Evolutionary conservation across 1,284 basidiomycete species (phyloP), one percentile per base, ranked within the genome.

Genomic region (Cryptococcus jaspeensis): DNA sequence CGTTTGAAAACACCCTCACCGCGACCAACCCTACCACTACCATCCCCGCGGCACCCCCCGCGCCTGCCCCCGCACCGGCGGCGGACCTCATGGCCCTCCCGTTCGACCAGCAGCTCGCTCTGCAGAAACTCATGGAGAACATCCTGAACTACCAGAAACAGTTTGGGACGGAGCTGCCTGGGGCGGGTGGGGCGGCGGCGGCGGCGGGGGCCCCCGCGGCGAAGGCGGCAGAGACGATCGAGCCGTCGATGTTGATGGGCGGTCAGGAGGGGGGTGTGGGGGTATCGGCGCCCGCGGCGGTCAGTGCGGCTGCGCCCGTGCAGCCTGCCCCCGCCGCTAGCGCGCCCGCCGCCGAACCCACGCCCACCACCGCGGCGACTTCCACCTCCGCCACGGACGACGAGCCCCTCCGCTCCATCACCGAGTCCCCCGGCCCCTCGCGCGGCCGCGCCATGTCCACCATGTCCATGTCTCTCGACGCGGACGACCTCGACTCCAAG

Each of bases 121-220:
- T 76, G 13, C 69, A 72, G 53, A 68, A 75, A 49, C 58, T 75
- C 11, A 62, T 74, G 49, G 50, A 56, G 39, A 72, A 70, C 53
- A 66, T 74, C 18, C 55, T 72, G 39, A 62, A 66, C 37, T 74
- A 74, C 52, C 69, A 72, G 56, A 55, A 62, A 36, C 55, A 64
- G 53, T 72, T 63, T 43, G 70, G 70, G 25, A 23, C 61, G n/a
- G 63, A 62, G 8, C 41, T 65, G 2, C 44, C 61, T 4, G 50
- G 18, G 15, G 41, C 38, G 28, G 45, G 52, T 25, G 28, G 45
- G 6, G 53, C 54, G 0, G 39, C 47, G 16, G n/a, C 32, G n/a
- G 13, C 44, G 13, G 42, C 39, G 5, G 50, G 50, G 1, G 38
- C 50, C 38, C n/a, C 46, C 36, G 23, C 36, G 12, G 51, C 37